Base-by-base conservation (phyloP, 2,329 filamentous ascomycete species). In the Diaporthe vaccinii region DNA sequence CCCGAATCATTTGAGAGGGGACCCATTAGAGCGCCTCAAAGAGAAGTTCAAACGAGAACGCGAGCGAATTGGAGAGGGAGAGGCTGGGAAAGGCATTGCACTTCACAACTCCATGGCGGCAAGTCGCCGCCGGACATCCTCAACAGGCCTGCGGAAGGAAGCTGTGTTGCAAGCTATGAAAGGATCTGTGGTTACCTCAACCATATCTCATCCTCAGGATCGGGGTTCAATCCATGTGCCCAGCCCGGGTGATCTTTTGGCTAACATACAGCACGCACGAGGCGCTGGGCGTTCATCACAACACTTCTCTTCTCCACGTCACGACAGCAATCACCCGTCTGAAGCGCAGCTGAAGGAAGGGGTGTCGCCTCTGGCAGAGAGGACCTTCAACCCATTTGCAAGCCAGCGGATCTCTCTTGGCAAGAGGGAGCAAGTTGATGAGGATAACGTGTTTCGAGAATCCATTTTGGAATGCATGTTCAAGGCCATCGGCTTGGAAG, bases 381-480 rank as follows among this genome's bases (percentile, higher is more conserved):
- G 86, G 70, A 83, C 85, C 0, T 89, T 91, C 75, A 88, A 90
- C 76, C 90, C 91, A 0, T 92, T 92, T 76, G 82, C 87, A n/a
- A 85, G 85, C 2, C 88, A 88, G 75, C 87, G 88, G 61, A 85
- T 88, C 46, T 85, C 86, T 8, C 84, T 91, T 41, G 93, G 95
- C 79, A 91, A 93, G 7, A 92, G 96, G 78, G 95, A 98, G 74
- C 93, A 94, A 0, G 86, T 95, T 10, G 95, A 98, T 78, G 97
- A 98, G 81, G 96, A 98, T 80, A 91, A 93, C 62, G 84, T 98
- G 9, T 98, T 99, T 83, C 90, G 97, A 55, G 93, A 95, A 75
- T 97, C 95, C 0, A 95, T 99, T 22, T 86, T 98, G 31, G 95
- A 98, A 79, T 98, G 97, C 82, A 98, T 99, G 86, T 96, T 98